Percentiles rank a stretch among this genome's conserved stretches.
phyloP scores from a whole-genome alignment of 768 basidiomycete species.

The Tricholomella constricta region DNA sequence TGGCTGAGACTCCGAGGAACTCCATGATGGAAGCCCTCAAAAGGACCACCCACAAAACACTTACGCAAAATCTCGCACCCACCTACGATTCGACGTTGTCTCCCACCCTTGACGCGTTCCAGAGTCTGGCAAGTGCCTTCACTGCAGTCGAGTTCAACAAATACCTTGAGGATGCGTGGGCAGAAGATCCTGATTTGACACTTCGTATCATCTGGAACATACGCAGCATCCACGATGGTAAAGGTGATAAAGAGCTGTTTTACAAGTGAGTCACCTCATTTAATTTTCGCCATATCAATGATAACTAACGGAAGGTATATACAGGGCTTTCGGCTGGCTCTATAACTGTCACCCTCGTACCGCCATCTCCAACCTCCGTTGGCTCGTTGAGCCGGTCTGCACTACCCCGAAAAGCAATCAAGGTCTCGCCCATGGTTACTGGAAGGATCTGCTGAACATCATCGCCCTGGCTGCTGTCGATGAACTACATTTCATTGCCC shows the following conservation, averaged over 20 bases:
- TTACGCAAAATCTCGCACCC: conserved; percentile 53
- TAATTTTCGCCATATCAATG: not conserved
- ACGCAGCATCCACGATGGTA: conserved; percentile 72
- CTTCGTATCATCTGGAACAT: conserved; percentile 68
- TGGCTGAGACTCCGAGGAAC: conserved; percentile 29
- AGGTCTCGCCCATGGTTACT: conserved; percentile 58
- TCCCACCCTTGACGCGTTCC: conserved; percentile 59
- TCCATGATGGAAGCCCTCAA: conserved; percentile 59
- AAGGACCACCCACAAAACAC: conserved; percentile 41
- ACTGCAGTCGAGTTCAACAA: conserved; percentile 25
- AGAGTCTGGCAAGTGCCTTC: conserved; percentile 34
- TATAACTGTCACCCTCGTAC: conserved; percentile 70
- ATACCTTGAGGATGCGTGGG: conserved; percentile 54
- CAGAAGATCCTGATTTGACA: conserved; percentile 56
- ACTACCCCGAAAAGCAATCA: conserved; percentile 28
- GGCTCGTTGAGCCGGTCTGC: conserved; percentile 57
- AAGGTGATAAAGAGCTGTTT: conserved; percentile 59
- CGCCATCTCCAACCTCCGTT: conserved; percentile 59
- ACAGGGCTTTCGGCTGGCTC: conserved; percentile 65
- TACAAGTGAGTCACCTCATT: conserved; percentile 46
- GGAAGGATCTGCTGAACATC: conserved; percentile 76
- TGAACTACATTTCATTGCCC: conserved; percentile 39
- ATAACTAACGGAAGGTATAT: not conserved
- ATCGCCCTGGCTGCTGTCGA: conserved; percentile 58
- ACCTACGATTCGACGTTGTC: conserved; percentile 54